These are phyloP conservation scores for Xylaria sp. DNA, from an alignment of 2,329 filamentous ascomycete species.

Conservation along the genomic window DNA sequence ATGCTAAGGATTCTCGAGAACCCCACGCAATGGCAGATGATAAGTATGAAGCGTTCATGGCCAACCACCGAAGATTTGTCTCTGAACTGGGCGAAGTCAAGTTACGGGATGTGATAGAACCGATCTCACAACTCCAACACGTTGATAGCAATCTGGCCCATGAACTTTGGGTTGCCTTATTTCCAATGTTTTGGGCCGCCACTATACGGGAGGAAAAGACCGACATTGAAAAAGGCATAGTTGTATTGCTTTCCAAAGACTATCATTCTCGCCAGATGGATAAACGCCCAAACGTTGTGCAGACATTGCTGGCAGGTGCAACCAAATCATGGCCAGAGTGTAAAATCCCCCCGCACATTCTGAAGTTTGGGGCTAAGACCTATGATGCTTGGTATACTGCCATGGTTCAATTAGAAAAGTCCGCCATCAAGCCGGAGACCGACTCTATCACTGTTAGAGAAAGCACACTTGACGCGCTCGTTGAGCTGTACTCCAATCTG, in stretches of 20 bases:
- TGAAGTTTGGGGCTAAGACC: constrained; percentile 93
- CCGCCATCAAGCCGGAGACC: constrained; percentile 82
- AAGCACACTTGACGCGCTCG: constrained; percentile 94
- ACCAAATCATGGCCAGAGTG: constrained; percentile 86
- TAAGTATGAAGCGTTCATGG: constrained; percentile 81
- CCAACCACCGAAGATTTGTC: constrained; percentile 83
- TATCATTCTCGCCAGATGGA: constrained; percentile 95
- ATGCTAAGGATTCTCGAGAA: constrained; percentile 73
- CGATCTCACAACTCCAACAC: constrained; percentile 91
- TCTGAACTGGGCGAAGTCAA: constrained; percentile 85
- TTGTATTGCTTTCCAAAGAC: constrained; percentile 91
- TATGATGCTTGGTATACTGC: constrained; percentile 99
- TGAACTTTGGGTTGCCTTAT: constrained; percentile 89
- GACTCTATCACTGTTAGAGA: constrained; percentile 88
- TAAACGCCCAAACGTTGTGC: constrained; percentile 93
- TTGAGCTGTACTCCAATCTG: constrained; percentile 88
- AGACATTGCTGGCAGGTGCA: constrained; percentile 88
- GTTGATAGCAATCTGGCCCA: constrained; percentile 83
- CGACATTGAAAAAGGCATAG: constrained; percentile 90
- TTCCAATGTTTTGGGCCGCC: constrained; percentile 93
- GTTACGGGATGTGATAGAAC: constrained; percentile 87
- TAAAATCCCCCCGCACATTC: constrained; percentile 92
- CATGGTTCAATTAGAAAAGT: constrained; percentile 87
- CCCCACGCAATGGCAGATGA: constrained; percentile 80
- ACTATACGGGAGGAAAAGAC: constrained; percentile 86